Evolutionary conservation across 2,329 filamentous ascomycete genomes (phyloP).

Genomic region (Fusarium continuum): DNA sequence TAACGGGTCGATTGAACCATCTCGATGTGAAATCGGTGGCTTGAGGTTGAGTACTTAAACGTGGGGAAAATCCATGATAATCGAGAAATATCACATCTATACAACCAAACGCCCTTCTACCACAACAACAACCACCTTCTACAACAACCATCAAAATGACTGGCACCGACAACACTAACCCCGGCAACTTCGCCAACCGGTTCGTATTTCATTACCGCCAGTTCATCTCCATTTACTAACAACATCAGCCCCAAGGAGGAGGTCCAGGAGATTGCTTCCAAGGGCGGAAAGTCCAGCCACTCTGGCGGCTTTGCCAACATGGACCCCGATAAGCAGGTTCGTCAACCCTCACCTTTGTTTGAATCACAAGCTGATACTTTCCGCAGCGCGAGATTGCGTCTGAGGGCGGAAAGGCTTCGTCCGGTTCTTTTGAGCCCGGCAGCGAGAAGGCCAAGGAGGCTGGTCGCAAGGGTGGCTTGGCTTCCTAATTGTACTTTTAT

Average conservation of each 20-base stretch:
- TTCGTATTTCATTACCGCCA: background rate
- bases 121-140: background rate
- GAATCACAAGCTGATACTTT: background rate
- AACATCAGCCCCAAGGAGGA: slow-evolving; percentile 52
- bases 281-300: slow-evolving; percentile 53
- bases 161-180: slow-evolving; percentile 39
- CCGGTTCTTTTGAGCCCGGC: slow-evolving; percentile 63
- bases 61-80: rapidly evolving
- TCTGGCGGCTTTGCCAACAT: slow-evolving; percentile 52
- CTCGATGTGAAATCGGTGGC: background rate
- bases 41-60: background rate
- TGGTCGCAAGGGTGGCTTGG: slow-evolving; percentile 61
- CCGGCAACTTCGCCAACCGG: slow-evolving; percentile 45
- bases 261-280: slow-evolving; percentile 54
- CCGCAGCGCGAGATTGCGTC: slow-evolving; percentile 61
- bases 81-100: background rate
- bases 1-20: background rate
- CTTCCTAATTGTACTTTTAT: slow-evolving; percentile 1
- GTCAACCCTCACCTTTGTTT: slow-evolving; percentile 44
- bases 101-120: background rate
- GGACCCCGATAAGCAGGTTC: slow-evolving; percentile 53
- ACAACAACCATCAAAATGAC: slow-evolving; percentile 24
- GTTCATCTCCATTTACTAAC: background rate
- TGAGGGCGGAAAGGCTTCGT: slow-evolving; percentile 61
- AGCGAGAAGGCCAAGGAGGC: slow-evolving; percentile 62